A percentile compares a stretch with the other conserved stretches of the same genome.
phyloP scores from a whole-genome alignment of 305 asterid genomes.

The Fraxinus dipetala region DNA sequence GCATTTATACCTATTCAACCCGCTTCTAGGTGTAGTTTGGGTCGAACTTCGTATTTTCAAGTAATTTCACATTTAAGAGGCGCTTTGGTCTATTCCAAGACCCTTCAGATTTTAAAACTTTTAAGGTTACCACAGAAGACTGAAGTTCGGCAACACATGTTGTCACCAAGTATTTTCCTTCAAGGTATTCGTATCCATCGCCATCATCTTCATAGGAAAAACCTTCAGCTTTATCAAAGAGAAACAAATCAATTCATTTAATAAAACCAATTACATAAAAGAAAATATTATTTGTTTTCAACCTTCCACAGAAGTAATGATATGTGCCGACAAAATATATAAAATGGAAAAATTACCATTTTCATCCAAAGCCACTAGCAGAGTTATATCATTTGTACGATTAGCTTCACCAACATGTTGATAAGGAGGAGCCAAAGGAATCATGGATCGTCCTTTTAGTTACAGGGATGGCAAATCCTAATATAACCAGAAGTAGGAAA shows the following conservation, averaged over 20 bases:
- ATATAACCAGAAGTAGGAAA: constrained; percentile 12
- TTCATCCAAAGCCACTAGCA: constrained; percentile 76
- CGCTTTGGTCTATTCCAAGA: constrained; percentile 81
- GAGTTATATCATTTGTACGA: constrained; percentile 55
- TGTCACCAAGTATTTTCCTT: constrained; percentile 67
- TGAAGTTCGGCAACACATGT: constrained; percentile 71
- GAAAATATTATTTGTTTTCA: neutral
- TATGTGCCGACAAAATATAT: neutral
- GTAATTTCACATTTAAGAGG: constrained; percentile 60
- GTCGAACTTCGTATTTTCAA: neutral
- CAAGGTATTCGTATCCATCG: constrained; percentile 76
- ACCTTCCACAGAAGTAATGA: neutral
- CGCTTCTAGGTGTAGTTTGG: too few species aligned
- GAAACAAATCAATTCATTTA: neutral
- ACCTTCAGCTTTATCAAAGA: constrained; percentile 80
- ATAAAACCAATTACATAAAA: neutral
- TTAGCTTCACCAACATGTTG: constrained; percentile 80
- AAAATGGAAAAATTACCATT: constrained; percentile 41
- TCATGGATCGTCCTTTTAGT: constrained; percentile 84
- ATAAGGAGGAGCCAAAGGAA: constrained; percentile 59
- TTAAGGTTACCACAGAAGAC: constrained; percentile 63
- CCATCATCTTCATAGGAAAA: constrained; percentile 78
- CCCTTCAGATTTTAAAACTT: constrained; percentile 59
- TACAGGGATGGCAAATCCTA: constrained; percentile 90
- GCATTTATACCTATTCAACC: too few species aligned